Evolutionary conservation across 2,329 filamentous ascomycete genomes (phyloP), one percentile per base, ranked within the genome.

Genomic region (Fusarium sp.): DNA sequence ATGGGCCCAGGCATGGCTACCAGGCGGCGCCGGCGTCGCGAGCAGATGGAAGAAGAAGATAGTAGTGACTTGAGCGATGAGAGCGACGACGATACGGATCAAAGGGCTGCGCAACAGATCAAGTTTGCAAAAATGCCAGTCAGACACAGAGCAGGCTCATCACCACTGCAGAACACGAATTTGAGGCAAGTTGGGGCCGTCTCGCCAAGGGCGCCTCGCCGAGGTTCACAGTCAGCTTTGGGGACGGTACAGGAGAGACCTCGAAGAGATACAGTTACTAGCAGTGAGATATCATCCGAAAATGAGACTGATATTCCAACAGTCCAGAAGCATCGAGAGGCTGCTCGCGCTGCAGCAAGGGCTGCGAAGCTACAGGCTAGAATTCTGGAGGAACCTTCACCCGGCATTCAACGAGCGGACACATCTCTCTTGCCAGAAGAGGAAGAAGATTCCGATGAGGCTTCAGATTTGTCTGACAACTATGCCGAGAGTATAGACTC

Each of bases 121-220:
- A 95, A 95, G 78, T 99, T 99, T 81, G 90, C 92, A 52, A 98
- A 98, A 82, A 95, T 98, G 93, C 95, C 96, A 2, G 88, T 97
- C 45, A 89, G 95, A 33, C 90, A 90, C 73, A 90, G 95, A 60
- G 93, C 95, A 30, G 95, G 93, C 14, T 98, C 95, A 1, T 98
- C 95, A 50, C 95, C 95, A 6, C 90, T 93, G 40, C 91, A 93
- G 72, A 89, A 87, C 17, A 90, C 90, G 18, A 89, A 87, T 64
- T 81, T 89, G 30, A 85, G 86, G 46, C 90, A 91, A 65, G 81
- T 80, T n/a, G 77, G 76, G 13, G 79, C 83, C 53, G 81, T 85
- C 5, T 87, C 87, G 5, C 86, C 86, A 9, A 82, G 85, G 7
- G 80, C 83, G 56, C 82, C 78, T 20, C 85, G 92, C 20, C 85